Evolutionary conservation across 495 filamentous ascomycete species (phyloP).

Genomic region (Penicillium waksmanii): DNA sequence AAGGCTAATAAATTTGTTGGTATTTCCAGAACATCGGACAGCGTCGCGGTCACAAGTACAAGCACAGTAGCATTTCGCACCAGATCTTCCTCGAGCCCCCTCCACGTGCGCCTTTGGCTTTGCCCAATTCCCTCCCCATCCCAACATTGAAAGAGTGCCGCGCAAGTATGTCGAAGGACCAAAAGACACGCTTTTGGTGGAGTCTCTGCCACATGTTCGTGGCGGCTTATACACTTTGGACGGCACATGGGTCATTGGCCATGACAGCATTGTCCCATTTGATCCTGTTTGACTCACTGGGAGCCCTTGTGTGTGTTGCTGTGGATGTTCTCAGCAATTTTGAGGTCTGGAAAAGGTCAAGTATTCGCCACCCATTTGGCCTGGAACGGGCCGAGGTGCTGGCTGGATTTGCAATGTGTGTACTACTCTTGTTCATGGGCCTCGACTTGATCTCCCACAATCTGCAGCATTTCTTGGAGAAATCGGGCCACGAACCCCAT

Average conservation of each 20-base stretch:
- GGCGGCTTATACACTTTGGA: slow-evolving; percentile 82
- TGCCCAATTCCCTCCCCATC: slow-evolving; percentile 93
- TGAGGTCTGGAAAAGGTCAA: slow-evolving; percentile 94
- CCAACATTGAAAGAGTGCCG: slow-evolving; percentile 86
- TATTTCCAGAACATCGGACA: slow-evolving; percentile 76
- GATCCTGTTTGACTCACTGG: slow-evolving; percentile 91
- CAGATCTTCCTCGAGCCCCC: slow-evolving; percentile 97
- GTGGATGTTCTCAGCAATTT: slow-evolving; percentile 95
- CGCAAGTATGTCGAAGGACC: slow-evolving; percentile 82
- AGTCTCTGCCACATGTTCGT: slow-evolving; percentile 84
- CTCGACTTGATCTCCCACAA: slow-evolving; percentile 94
- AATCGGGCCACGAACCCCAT: slow-evolving; percentile 67
- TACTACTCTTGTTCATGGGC: slow-evolving; percentile 94
- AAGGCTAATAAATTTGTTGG: slow-evolving; percentile 15
- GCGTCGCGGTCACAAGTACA: slow-evolving; percentile 94
- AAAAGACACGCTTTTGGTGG: slow-evolving; percentile 82
- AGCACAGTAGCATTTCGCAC: slow-evolving; percentile 94
- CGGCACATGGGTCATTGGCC: slow-evolving; percentile 82
- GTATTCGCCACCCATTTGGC: slow-evolving; percentile 91
- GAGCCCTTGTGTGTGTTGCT: slow-evolving; percentile 87
- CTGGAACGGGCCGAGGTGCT: slow-evolving; percentile 91
- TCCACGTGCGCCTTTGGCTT: slow-evolving; percentile 79
- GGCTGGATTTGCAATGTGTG: slow-evolving; percentile 95
- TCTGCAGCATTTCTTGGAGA: slow-evolving; percentile 81
- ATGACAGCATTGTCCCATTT: slow-evolving; percentile 92